A percentile compares a stretch with the other conserved stretches of the same genome.
Conservation (phyloP, 768 basidiomycete species). For the Collybiopsis confluens region DNA sequence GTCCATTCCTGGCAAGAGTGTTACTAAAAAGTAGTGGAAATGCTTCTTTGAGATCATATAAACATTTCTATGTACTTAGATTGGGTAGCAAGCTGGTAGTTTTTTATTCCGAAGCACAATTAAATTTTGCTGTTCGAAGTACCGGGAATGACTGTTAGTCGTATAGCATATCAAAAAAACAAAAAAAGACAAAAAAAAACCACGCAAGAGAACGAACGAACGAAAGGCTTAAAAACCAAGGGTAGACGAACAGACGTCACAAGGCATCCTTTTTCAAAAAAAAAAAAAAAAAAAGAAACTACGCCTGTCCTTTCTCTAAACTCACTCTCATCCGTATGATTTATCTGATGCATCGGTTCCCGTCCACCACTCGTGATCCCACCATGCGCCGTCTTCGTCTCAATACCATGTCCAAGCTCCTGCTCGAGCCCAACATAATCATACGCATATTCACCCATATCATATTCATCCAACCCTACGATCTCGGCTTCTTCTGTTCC, state of each 20-base stretch:
- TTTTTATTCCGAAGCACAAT: too few relatives aligned
- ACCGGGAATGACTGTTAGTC: too few relatives aligned
- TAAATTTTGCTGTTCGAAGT: too few relatives aligned
- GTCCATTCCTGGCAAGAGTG: too few relatives aligned
- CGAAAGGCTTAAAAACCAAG: background rate
- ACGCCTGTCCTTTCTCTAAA: constrained; percentile 3
- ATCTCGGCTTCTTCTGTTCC: constrained; percentile 56
- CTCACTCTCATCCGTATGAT: constrained; percentile 1
- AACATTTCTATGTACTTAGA: too few relatives aligned
- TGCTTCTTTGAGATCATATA: too few relatives aligned
- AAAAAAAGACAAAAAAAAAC: too few relatives aligned
- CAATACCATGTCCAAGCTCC: constrained; percentile 38
- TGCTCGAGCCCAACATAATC: constrained; percentile 80
- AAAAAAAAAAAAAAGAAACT: background rate
- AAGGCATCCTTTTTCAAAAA: too few relatives aligned
- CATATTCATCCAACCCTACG: constrained; percentile 84
- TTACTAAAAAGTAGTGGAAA: too few relatives aligned
- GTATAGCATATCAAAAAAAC: too few relatives aligned
- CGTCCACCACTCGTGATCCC: constrained; percentile 24
- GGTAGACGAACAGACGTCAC: background rate
- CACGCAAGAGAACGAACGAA: background rate
- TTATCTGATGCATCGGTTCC: constrained; percentile 26
- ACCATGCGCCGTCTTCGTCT: constrained; percentile 10
- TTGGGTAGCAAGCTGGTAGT: too few relatives aligned
- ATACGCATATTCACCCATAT: constrained; percentile 89